Base-by-base conservation (phyloP, 305 asterid species). In the Fraxinus nigra region DNA sequence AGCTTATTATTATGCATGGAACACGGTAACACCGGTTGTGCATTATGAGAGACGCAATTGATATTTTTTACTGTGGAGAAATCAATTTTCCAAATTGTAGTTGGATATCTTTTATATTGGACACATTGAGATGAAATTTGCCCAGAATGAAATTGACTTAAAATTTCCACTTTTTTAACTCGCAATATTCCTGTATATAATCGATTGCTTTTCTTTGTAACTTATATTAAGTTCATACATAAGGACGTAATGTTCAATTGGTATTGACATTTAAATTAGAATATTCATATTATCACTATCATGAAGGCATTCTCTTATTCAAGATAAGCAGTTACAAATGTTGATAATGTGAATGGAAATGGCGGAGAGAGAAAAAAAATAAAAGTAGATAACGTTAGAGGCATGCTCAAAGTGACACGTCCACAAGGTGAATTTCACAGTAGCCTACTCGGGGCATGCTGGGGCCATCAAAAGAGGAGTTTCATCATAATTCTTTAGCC, bases 401-500 rank as follows among this genome's bases (percentile, higher is more conserved):
- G 86, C 81, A 59, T 16, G 78, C 81, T 82, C 80, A 54, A 54
- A 59, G 43, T 30, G 43, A 32, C 18, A 13, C 6, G 18, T 32
- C 24, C 26, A 30, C n/a, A 1, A 26, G 40, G 4, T 70, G 40
- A 30, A 30, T 70, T 69, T 20, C 72, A 63, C 33, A 10, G 34
- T 38, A 81, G 4, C 46, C 59, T 63, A 40, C 72, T 77, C 18
- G 24, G 8, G 13, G 33, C 28, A 80, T 72, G 59, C 30, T 13
- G 46, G 73, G 24, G 74, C 8, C 37, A 16, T 18, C 69, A 80
- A 9, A 28, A 11, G 26, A 33, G 24, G 79, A 82, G 37, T 80
- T 80, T 81, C 79, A 38, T 75, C 84, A 33, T 88, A 83, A 87
- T 87, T 89, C 93, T 82, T 90, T 85, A 33, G 87, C 91, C 26